Evolutionary conservation across 2,329 filamentous ascomycete genomes (phyloP).

Genomic region (Hymenoscyphus linearis): DNA sequence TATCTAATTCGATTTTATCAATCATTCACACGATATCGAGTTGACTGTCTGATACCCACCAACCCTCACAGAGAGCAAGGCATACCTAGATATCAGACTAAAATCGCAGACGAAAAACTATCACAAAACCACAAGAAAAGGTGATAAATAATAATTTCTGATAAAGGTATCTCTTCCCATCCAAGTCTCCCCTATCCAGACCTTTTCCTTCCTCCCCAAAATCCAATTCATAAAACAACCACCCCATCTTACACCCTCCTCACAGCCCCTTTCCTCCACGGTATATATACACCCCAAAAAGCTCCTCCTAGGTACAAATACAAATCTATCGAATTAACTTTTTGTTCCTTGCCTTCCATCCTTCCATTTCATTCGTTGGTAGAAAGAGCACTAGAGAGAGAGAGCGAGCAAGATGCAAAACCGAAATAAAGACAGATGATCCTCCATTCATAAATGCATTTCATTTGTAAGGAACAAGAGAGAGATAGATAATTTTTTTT

Average conservation of each 20-base stretch:
- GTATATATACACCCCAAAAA: neutral
- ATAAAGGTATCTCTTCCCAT: neutral
- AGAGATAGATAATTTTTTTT: neutral
- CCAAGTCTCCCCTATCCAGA: neutral
- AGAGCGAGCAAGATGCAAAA: neutral
- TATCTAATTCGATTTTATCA: too few species aligned
- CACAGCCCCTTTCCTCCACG: neutral
- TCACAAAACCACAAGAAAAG: neutral
- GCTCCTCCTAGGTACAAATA: neutral
- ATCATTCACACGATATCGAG: too few species aligned
- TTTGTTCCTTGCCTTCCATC: neutral
- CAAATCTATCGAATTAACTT: neutral
- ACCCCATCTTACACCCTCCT: neutral
- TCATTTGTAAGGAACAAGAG: neutral
- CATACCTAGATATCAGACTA: too few species aligned
- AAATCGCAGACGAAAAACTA: too few species aligned
- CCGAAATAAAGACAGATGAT: neutral
- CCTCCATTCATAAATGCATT: neutral
- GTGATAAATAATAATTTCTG: neutral
- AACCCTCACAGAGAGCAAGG: too few species aligned
- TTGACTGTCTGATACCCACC: too few species aligned
- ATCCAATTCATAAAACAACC: neutral
- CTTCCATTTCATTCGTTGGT: too few species aligned
- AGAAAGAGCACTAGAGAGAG: neutral
- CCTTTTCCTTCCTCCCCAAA: neutral